A percentile compares a stretch with the other conserved stretches of the same genome.
Conservation (phyloP, 163 green algal species). For the Volvox carteri region DNA sequence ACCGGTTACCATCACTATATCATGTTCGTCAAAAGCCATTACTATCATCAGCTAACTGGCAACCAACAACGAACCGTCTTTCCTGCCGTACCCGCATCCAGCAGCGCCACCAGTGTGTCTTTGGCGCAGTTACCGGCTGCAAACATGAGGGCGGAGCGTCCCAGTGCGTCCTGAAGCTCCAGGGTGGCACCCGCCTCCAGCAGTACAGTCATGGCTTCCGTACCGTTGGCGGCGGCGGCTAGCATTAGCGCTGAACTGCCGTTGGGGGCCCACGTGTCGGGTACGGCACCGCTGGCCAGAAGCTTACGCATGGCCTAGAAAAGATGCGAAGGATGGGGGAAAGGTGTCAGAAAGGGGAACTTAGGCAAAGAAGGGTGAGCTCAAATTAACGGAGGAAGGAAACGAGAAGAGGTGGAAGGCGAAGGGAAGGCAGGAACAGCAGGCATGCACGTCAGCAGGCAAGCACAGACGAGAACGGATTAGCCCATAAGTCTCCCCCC, state of each 20-base stretch:
- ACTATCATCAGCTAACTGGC: too few relatives aligned
- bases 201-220: constrained; percentile 74
- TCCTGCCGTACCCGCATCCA: constrained; percentile 63
- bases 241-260: constrained; percentile 86
- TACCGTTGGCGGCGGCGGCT: constrained; percentile 75
- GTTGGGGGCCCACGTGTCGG: constrained; percentile 88
- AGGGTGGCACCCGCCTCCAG: constrained; percentile 76
- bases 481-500: too few relatives aligned
- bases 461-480: too few relatives aligned
- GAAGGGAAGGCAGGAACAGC: too few relatives aligned
- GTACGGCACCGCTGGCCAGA: constrained; percentile 78
- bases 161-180: constrained; percentile 88
- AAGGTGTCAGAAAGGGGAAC: too few relatives aligned
- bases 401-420: too few relatives aligned
- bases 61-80: too few relatives aligned
- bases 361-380: too few relatives aligned
- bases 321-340: neutral
- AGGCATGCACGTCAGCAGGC: too few relatives aligned
- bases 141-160: constrained; percentile 87
- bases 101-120: constrained; percentile 67
- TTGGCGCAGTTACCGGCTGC: constrained; percentile 72
- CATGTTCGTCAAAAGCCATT: too few relatives aligned
- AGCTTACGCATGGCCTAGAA: constrained; percentile 71
- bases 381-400: too few relatives aligned
- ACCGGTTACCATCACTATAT: too few relatives aligned